Evolutionary conservation across 1,284 basidiomycete genomes (phyloP), one percentile per base, ranked within the genome.

Genomic region (Cutaneotrichosporon sp.): DNA sequence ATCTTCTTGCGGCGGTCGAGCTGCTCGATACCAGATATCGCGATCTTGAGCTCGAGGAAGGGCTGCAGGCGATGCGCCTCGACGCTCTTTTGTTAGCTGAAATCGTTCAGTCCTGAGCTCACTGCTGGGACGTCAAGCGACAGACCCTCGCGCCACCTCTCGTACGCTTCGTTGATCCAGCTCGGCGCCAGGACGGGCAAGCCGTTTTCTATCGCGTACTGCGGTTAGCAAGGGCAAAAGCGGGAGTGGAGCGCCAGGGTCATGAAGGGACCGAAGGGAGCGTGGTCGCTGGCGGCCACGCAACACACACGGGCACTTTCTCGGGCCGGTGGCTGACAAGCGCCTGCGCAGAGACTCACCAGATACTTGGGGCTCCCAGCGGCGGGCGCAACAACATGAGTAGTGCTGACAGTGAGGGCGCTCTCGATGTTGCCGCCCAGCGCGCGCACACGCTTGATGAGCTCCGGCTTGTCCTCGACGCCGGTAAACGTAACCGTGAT

Each of bases 401-500:
- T 78, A 20, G 76, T 73, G 31, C 63, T 54, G 49, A 72, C 63
- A 0, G 77, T 78, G 55, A 78, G 59, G 2, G 75, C 75, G 34
- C 65, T 70, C 52, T 76, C 73, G 14, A 76, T 69, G 13, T 20
- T 42, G 7, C 71, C 77, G 3, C 77, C 75, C 2, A 78, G 66
- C 54, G 75, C 66, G 34, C 54, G 38, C 34, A 67, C 62, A 6
- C 59, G 58, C 16, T 46, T 38, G 2, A 61, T 57, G 14, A 77
- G 59, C 29, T n/a, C 27, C 13, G 52, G 69, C 67, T 78, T 78
- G 55, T 76, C 68, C 16, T 78, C 77, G 13, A 75, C 72, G 7
- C 75, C 74, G 7, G 75, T 77, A 55, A 78, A 74, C 10, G 77
- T 78, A 29, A 78, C 67, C 2, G 66, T 64, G 4, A 78, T 67